phyloP scores from a whole-genome alignment of 106 monocot species.

The Dendrobium chrysotoxum region DNA sequence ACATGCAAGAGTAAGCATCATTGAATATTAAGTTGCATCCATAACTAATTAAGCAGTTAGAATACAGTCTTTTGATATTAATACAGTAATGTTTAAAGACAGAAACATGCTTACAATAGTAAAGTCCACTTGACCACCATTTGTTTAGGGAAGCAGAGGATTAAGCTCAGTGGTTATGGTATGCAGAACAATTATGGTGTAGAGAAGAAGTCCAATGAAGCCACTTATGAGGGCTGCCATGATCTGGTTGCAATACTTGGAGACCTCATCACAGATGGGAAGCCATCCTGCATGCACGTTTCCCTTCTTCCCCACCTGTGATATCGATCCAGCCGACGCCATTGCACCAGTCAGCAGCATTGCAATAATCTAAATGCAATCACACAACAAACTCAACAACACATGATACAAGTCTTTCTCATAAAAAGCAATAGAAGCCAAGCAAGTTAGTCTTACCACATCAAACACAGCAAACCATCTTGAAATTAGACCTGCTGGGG shows the following conservation, averaged over 20 bases:
- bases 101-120: not conserved
- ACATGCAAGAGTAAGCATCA: not conserved
- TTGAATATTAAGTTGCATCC: not conserved
- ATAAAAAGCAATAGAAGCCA: not conserved
- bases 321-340: conserved; percentile 44
- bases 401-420: not conserved
- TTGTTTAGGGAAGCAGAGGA: conserved; percentile 3
- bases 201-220: conserved; percentile 27
- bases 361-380: conserved; percentile 33
- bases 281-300: conserved; percentile 71
- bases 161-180: conserved; percentile 22
- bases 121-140: not conserved
- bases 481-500: conserved; percentile 8
- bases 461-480: conserved; percentile 36
- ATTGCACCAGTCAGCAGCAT: conserved; percentile 51
- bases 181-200: conserved; percentile 35
- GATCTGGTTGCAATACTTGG: conserved; percentile 52
- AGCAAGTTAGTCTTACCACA: conserved; percentile 26
- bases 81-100: not conserved
- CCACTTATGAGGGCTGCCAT: conserved; percentile 45
- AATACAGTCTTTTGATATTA: not conserved
- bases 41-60: not conserved
- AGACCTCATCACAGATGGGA: conserved; percentile 54
- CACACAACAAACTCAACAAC: not conserved
- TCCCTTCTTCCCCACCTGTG: conserved; percentile 67